Base-by-base conservation (phyloP, 192 early-diverging fungal species). In the Diversispora eburnea region DNA sequence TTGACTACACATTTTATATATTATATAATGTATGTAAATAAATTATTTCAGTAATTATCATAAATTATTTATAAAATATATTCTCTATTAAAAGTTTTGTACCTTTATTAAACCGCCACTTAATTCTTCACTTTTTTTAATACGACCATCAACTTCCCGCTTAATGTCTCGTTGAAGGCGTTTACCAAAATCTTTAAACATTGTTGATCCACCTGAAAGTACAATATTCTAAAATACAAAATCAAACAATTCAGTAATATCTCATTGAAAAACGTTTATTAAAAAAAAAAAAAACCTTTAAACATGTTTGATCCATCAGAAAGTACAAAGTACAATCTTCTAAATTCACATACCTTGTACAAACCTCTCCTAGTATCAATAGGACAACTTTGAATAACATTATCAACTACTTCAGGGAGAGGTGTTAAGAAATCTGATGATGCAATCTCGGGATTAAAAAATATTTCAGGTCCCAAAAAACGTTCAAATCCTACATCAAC, bases 401-500 rank as follows among this genome's bases (percentile, higher is more conserved):
- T 92, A 85, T 99, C 97, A 22, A 99, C 96, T 20, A 98, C 93
- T 52, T 96, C 91, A 9, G 97, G 96, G 22, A 99, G 83, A 47
- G 97, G 97, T 19, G 94, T 97, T 73, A 97, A 80, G 79, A 97
- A 99, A 79, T 98, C 96, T 22, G 95, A 93, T 86, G 90, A 92
- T 54, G 92, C 93, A 74, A 99, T 95, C 84, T 99, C 97, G 22
- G 97, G 97, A 79, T 97, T 98, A 86, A 99, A 99, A 81, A 99
- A 99, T 80, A 99, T 93, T 77, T 99, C 97, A 17, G 97, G 97
- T n/a, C 93, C 97, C 70, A 99, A 82, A 87, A 99, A 99, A 65
- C 97, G 93, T 80, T 99, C 97, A 77, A 93, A 99, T 63, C 97
- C 97, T 73, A 99, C 91, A 84, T 99, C 97, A 15, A 99, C 93